phyloP scores from a whole-genome alignment of 2,329 filamentous ascomycete species.

The Aspergillus latus region DNA sequence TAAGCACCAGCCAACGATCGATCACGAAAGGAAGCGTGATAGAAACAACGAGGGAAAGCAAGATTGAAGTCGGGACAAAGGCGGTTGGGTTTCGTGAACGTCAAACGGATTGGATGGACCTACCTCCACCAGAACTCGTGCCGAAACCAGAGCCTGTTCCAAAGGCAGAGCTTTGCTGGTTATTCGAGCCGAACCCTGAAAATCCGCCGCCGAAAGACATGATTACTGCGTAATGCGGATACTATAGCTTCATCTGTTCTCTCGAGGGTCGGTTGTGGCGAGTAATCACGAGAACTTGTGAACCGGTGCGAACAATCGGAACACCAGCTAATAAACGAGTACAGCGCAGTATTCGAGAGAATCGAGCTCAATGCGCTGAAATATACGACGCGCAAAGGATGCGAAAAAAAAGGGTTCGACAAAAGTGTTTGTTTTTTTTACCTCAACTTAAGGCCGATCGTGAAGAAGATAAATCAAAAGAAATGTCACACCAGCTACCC shows the following conservation, averaged over 20 bases:
- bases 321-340: neutral
- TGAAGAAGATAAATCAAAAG: conserved; percentile 8
- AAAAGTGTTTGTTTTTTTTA: conserved; percentile 14
- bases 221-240: conserved; percentile 24
- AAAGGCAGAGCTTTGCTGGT: conserved; percentile 47
- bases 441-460: conserved; percentile 7
- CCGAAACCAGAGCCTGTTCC: conserved; percentile 40
- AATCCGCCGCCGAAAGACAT: conserved; percentile 46
- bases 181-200: conserved; percentile 61
- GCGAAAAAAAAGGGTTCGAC: conserved; percentile 10
- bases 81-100: neutral
- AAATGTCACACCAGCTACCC: conserved; percentile 20
- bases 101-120: conserved; percentile 26
- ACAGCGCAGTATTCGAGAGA: conserved; percentile 4
- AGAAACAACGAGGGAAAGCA: conserved; percentile 6
- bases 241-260: conserved; percentile 32
- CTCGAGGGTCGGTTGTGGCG: conserved; percentile 10
- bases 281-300: conserved; percentile 8
- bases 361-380: conserved; percentile 8
- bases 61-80: conserved; percentile 2
- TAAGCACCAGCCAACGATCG: conserved; percentile 28
- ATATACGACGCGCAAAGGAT: conserved; percentile 18
- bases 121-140: conserved; percentile 38
- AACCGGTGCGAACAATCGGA: conserved; percentile 3
- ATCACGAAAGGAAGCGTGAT: conserved; percentile 12